These are phyloP conservation scores for Flaveria floridana DNA, from an alignment of 140 eudicot genomes.

Conservation along the genomic window DNA sequence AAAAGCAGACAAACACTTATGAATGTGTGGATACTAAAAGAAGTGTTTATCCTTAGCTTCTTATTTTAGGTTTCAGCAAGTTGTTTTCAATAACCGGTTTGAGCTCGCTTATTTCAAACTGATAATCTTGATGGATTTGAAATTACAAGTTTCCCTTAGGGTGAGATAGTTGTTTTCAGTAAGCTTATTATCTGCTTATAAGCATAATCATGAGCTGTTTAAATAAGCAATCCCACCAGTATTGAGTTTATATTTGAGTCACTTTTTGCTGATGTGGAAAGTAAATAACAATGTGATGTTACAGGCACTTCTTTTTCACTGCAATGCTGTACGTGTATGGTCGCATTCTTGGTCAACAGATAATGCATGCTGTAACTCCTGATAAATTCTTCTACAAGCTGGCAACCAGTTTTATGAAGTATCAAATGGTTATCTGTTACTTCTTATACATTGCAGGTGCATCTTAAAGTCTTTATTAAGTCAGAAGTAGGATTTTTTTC, in stretches of 20 bases:
- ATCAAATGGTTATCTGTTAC: slow-evolving; percentile 85
- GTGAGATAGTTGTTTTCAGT: neutral
- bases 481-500: neutral
- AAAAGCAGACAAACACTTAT: neutral
- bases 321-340: slow-evolving; percentile 86
- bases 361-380: slow-evolving; percentile 69
- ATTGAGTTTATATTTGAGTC: neutral
- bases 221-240: neutral
- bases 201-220: neutral
- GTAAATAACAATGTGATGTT: slow-evolving; percentile 16
- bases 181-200: neutral
- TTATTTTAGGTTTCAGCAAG: neutral
- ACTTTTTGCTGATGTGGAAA: neutral
- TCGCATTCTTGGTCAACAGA: slow-evolving; percentile 68
- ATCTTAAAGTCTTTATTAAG: slow-evolving; percentile 8
- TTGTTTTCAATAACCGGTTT: neutral
- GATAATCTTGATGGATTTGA: neutral
- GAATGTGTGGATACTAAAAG: neutral
- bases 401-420: slow-evolving; percentile 61
- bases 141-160: neutral
- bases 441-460: slow-evolving; percentile 75
- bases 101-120: neutral
- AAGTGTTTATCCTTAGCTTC: neutral
- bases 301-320: slow-evolving; percentile 88
- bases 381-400: slow-evolving; percentile 65